Conservation (phyloP, 495 filamentous ascomycete species). For the Aspergillus avenaceus region DNA sequence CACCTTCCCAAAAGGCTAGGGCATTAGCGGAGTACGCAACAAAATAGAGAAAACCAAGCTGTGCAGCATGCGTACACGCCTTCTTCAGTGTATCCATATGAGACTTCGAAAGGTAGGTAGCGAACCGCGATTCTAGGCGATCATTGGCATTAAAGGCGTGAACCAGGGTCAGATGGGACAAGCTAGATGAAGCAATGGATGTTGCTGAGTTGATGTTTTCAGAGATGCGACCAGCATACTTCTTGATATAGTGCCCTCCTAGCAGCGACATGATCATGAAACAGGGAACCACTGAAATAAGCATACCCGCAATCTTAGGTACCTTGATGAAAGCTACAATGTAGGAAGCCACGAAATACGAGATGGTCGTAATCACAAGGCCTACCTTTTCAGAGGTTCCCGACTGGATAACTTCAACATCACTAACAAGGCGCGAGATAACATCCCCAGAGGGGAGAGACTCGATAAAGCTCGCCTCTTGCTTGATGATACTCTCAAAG, state of each 20-base stretch:
- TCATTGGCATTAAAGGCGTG: constrained; percentile 43
- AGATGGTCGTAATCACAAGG: constrained; percentile 51
- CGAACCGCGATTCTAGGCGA: constrained; percentile 48
- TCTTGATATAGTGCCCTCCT: constrained; percentile 55
- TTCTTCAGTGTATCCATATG: constrained; percentile 55
- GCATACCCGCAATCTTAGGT: constrained; percentile 32
- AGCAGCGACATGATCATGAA: constrained; percentile 59
- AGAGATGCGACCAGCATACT: constrained; percentile 47
- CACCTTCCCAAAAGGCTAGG: constrained; percentile 63
- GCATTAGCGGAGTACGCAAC: constrained; percentile 60
- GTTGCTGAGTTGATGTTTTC: constrained; percentile 43
- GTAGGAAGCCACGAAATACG: constrained; percentile 59
- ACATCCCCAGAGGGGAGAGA: constrained; percentile 50
- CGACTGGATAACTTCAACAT: constrained; percentile 55
- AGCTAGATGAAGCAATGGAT: constrained; percentile 42
- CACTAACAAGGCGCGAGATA: constrained; percentile 51
- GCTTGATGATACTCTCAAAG: constrained; percentile 50
- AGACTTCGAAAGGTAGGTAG: constrained; percentile 36
- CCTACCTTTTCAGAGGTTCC: constrained; percentile 66
- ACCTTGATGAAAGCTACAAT: constrained; percentile 60
- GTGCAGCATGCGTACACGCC: constrained; percentile 48
- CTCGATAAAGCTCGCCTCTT: constrained; percentile 60
- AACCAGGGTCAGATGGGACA: constrained; percentile 42
- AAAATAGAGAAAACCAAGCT: constrained; percentile 60
- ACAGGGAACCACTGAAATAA: constrained; percentile 59